Base-by-base conservation (phyloP, 2,329 filamentous ascomycete genomes). In the Hymenoscyphus fraxineus region DNA sequence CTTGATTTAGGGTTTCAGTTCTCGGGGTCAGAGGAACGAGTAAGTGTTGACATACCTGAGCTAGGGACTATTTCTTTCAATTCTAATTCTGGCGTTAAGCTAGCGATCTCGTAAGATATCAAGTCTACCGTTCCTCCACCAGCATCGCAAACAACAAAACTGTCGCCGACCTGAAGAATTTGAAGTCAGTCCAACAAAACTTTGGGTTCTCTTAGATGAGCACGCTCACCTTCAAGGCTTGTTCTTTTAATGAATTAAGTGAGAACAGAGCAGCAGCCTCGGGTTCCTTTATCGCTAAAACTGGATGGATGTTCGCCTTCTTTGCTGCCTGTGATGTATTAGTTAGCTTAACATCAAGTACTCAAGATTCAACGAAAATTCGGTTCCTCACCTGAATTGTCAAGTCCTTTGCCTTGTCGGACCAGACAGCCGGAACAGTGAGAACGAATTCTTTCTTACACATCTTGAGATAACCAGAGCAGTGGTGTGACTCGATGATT, bases 381-480 rank as follows among this genome's bases (percentile, higher is more conserved):
- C 32, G 7, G 32, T 3, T 35, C 7, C 32, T 35, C 32, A 35
- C 32, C 32, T 35, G 32, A 35, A 35, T 35, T 4, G 32, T 35
- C 41, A 79, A 79, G 56, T 82, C 77, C 61, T 83, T 85, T 39
- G 83, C 82, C 6, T 77, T 76, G 56, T 85, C 82, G 47, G 80
- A 83, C 84, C 84, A 87, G 7, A 87, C 83, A 5, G 84, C 83
- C 0, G 84, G 84, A 0, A 86, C 83, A 0, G 84, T 85, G 27
- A 86, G 75, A 57, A 86, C 78, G 64, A 84, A 85, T 63, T 85
- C 79, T 66, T 84, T 77, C 0, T 80, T 77, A 0, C 77, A 83
- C 19, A 74, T 78, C 6, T 75, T 73, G 5, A 83, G 73, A 27
- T 81, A 76, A 1, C 75, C 75, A 0, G 74, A 71, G 1, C 80